Evolutionary conservation across 75 land plant genomes (phyloP).

Genomic region (Pseudotsuga menziesii): DNA sequence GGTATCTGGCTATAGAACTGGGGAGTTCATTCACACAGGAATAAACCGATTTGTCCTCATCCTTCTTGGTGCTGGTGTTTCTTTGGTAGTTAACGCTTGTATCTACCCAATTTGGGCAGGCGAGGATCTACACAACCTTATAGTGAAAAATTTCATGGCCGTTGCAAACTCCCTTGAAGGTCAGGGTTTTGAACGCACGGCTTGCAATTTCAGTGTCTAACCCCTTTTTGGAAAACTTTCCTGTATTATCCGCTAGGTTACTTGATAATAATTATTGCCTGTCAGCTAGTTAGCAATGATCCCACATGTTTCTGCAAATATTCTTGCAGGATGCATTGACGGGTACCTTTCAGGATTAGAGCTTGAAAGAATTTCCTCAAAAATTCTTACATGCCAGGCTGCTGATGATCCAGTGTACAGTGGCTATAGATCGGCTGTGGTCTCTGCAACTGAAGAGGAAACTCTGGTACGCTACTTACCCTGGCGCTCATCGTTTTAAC

Average conservation of each 20-base stretch:
- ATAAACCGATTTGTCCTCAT: slow-evolving; percentile 61
- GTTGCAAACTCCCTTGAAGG: slow-evolving; percentile 75
- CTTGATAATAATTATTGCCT: neutral
- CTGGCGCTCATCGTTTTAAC: neutral
- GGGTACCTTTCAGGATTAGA: slow-evolving; percentile 60
- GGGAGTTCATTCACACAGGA: slow-evolving; percentile 50
- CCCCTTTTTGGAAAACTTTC: too few species aligned
- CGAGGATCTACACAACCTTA: slow-evolving; percentile 69
- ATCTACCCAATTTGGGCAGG: slow-evolving; percentile 88
- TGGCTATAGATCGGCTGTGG: slow-evolving; percentile 60
- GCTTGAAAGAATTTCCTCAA: slow-evolving; percentile 53
- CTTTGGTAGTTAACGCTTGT: slow-evolving; percentile 51
- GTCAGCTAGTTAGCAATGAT: neutral
- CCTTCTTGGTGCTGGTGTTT: slow-evolving; percentile 59
- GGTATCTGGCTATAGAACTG: slow-evolving; percentile 64
- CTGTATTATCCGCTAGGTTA: neutral
- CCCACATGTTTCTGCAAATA: neutral
- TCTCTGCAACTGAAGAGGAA: slow-evolving; percentile 59
- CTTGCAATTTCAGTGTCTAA: neutral
- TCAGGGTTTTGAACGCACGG: slow-evolving; percentile 9
- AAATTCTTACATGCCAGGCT: slow-evolving; percentile 55
- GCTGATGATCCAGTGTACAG: slow-evolving; percentile 61
- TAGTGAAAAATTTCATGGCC: slow-evolving; percentile 49
- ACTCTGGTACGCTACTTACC: slow-evolving; percentile 39
- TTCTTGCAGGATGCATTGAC: slow-evolving; percentile 52